These are phyloP conservation scores for Xylaria arbuscula DNA, from an alignment of 2,329 filamentous ascomycete genomes.

Conservation along the genomic window DNA sequence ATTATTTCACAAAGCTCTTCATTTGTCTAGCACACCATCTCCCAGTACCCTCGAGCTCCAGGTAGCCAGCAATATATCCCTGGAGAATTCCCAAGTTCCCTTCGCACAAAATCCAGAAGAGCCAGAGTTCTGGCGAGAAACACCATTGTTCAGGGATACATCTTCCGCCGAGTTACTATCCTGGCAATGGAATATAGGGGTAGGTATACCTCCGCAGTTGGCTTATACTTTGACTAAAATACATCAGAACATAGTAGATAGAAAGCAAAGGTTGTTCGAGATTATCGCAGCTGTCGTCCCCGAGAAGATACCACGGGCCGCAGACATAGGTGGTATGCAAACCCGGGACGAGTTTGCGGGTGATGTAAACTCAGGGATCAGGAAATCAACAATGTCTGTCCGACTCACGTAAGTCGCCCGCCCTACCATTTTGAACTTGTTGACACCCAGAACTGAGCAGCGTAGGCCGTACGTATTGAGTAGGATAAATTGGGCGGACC, in stretches of 20 bases:
- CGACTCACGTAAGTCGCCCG: constrained; percentile 60
- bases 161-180: constrained; percentile 40
- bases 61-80: neutral
- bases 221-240: neutral
- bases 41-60: too few relatives aligned
- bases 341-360: constrained; percentile 64
- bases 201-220: constrained; percentile 13
- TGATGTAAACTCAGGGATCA: constrained; percentile 65
- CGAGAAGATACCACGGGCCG: constrained; percentile 57
- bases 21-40: neutral
- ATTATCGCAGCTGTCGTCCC: constrained; percentile 65
- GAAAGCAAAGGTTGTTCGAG: constrained; percentile 56
- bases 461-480: constrained; percentile 67
- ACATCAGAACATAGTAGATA: constrained; percentile 60
- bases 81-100: neutral
- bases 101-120: neutral
- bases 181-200: constrained; percentile 43
- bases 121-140: constrained; percentile 41
- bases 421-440: neutral
- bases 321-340: constrained; percentile 50
- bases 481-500: constrained; percentile 68
- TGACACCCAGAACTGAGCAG: constrained; percentile 15
- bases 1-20: neutral
- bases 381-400: constrained; percentile 67
- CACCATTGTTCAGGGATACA: constrained; percentile 38